Base-by-base conservation (phyloP, 2,329 filamentous ascomycete species). In the Apiospora marii region DNA sequence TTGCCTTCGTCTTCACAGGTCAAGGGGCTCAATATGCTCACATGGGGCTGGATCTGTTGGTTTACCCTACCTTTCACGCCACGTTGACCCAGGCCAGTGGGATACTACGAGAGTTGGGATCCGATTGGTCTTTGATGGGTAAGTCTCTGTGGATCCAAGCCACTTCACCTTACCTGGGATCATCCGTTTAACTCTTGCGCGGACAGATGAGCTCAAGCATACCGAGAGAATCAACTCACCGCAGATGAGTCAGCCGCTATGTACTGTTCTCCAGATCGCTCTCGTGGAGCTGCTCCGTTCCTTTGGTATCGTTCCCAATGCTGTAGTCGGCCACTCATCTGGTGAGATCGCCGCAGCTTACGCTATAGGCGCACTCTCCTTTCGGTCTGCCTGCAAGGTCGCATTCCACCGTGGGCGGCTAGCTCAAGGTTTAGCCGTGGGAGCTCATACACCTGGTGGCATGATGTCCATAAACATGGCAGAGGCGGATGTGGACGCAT, bases 391-490 rank as follows among this genome's bases (percentile, higher is more conserved):
- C 37, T 77, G 77, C 75, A 75, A 75, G 48, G 73, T 74, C n/a
- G 76, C 76, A 19, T 77, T 76, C 76, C 82, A 84, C 74, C 81
- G 85, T 22, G 85, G 84, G 3, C 80, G 82, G 49, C 80, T 84
- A 16, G 81, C 84, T 10, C 80, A 82, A 7, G 77, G 80, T 3
- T 76, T 86, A 58, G 85, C 82, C 72, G 58, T 79, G 46, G 81
- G 79, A 19, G 79, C 82, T 72, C 82, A 82, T 0, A 73, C 81
- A 0, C 81, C 85, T 0, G 79, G 80, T 8, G 88, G 88, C 0
- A 79, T 83, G 7, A 90, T 90, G 88, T 82, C 89, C 77, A 88
- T 88, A 0, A 86, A 88, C 1, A 88, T 85, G 3, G 81, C 82
- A 0, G 82, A 81, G 24, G 79, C 82, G 7, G 79, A 81, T 72